Percentiles rank a stretch among this genome's conserved stretches.
Conservation (phyloP, 1,284 basidiomycete genomes). For the Macrocystidia cucumis region DNA sequence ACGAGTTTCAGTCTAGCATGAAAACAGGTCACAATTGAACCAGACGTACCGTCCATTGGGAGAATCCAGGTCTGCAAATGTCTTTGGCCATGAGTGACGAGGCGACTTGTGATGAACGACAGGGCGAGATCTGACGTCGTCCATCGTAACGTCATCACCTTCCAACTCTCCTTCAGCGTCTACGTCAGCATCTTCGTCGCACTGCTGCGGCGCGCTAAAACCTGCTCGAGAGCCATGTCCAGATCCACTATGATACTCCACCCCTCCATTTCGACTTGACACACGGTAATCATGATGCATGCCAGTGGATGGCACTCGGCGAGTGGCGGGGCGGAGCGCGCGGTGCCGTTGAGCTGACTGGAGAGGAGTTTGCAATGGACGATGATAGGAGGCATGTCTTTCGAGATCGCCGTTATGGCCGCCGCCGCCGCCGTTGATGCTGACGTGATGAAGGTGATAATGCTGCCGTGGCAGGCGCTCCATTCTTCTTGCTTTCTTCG, state of each 20-base stretch:
- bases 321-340: background rate
- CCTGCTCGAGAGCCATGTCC: background rate
- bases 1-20: no score
- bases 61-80: slow-evolving; percentile 49
- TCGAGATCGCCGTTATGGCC: background rate
- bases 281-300: no score
- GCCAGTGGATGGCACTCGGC: no score
- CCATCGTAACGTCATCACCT: slow-evolving; percentile 19
- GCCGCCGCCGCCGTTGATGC: background rate
- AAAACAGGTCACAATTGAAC: slow-evolving; percentile 3
- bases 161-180: slow-evolving; percentile 22
- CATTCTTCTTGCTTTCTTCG: background rate
- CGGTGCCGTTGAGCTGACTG: background rate
- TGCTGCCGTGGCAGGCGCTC: background rate
- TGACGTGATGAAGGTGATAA: slow-evolving; percentile 1
- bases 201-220: background rate
- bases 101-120: slow-evolving; percentile 3
- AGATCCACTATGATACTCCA: no score
- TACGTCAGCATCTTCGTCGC: slow-evolving; percentile 12
- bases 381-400: no score
- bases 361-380: no score
- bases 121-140: slow-evolving; percentile 9
- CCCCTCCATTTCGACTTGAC: no score
- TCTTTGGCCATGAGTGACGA: slow-evolving; percentile 26
- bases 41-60: slow-evolving; percentile 45